These are phyloP conservation scores for Phytophthora fragariaefolia DNA, from an alignment of 352 stramenopile genomes.

Conservation along the genomic window DNA sequence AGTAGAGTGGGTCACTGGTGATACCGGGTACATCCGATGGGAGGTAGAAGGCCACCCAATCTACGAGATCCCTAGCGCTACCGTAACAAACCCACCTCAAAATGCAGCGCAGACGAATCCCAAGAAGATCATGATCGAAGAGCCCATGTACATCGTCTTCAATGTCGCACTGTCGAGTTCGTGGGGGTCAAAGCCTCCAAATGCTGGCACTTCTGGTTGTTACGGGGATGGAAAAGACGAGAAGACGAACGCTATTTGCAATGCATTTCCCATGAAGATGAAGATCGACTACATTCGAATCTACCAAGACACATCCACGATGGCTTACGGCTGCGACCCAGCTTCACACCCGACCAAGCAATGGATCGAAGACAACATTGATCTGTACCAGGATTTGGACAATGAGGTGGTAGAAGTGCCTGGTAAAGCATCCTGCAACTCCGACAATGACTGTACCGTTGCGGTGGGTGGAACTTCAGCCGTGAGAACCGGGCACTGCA, in stretches of 20 bases:
- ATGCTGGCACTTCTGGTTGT: constrained; percentile 44
- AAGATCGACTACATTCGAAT: constrained; percentile 35
- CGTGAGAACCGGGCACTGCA: constrained; percentile 30
- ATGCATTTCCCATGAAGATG: constrained; percentile 70
- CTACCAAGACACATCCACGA: constrained; percentile 41
- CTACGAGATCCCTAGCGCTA: constrained; percentile 20
- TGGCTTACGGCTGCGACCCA: constrained; percentile 55
- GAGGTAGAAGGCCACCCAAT: constrained; percentile 23
- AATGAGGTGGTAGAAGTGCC: constrained; percentile 43
- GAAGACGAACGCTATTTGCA: constrained; percentile 52
- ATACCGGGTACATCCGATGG: constrained; percentile 30
- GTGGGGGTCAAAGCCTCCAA: constrained; percentile 79
- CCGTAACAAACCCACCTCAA: constrained; percentile 52
- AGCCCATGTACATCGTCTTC: constrained; percentile 91
- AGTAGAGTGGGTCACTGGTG: constrained; percentile 23
- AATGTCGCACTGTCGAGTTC: constrained; percentile 45
- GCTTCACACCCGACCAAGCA: constrained; percentile 50
- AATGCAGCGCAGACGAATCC: constrained; percentile 60
- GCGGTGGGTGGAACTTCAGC: constrained; percentile 9
- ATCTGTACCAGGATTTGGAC: constrained; percentile 44
- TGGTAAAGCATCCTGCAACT: constrained; percentile 41
- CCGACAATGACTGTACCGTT: constrained; percentile 51
- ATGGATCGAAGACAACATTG: constrained; percentile 60
- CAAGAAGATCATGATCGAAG: constrained; percentile 78
- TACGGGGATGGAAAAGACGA: constrained; percentile 36